Base-by-base conservation (phyloP, 495 filamentous ascomycete species). In the Podospora bellae-mahoneyi region DNA sequence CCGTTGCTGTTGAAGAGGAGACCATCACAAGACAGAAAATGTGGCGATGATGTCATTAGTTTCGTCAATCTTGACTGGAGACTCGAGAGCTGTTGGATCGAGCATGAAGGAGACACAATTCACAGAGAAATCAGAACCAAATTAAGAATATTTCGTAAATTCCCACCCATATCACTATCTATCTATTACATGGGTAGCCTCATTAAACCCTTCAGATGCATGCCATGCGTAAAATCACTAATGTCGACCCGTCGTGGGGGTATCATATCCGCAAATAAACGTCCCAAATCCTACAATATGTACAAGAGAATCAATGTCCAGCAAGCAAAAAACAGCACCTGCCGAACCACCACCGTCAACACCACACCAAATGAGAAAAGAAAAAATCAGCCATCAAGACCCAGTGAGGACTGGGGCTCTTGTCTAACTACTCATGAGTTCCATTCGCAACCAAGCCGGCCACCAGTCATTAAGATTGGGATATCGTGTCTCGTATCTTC, bases 391-490 rank as follows among this genome's bases (percentile, higher is more conserved):
- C 57, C 68, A 63, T 67, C 60, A 67, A 72, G 66, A 55, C 20
- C 62, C 39, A 10, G 9, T 48, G 39, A 48, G 39, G 39, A 16
- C 39, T 10, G 39, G 39, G 39, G 39, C 39, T 48, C 13, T 48
- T 48, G 39, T 48, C 39, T 48, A 48, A 48, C 39, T 48, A 48
- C 39, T 13, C 39, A 48, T 32, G 4, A 32, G 30, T 26, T 48
- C 62, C 62, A 60, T 68, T 6, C 64, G 30, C 63, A 72, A 64
- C 61, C 61, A 66, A 66, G 64, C 70, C 55, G 18, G 34, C 72
- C 70, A 67, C 61, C 66, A 64, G 62, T 68, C 70, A 76, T 73
- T 76, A 73, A 72, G 62, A 72, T 73, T 66, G 19, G 69, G 53
- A 58, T 73, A 72, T 60, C 65, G 54, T 67, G 62, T 65, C 67